Percentiles rank a stretch among this genome's conserved stretches.
phyloP scores from a whole-genome alignment of 345 rosid species.

The Zanthoxylum bungeanum region DNA sequence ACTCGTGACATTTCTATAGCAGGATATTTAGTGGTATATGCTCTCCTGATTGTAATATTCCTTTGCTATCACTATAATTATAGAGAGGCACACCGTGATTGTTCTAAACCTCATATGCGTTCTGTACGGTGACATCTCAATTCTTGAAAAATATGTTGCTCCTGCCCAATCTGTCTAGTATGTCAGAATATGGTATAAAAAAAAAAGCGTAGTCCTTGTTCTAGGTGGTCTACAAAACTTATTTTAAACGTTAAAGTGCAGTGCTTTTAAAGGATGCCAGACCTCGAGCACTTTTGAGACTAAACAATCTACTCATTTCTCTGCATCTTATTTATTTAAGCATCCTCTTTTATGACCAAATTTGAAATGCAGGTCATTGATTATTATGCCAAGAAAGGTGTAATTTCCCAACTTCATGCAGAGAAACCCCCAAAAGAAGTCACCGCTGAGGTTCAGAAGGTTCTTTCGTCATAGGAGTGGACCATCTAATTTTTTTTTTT shows the following conservation, averaged over 20 bases:
- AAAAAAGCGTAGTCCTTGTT: background rate
- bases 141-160: background rate
- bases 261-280: background rate
- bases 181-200: background rate
- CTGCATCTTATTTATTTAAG: background rate
- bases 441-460: conserved; percentile 76
- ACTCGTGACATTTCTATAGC: no score
- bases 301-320: background rate
- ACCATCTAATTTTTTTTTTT: background rate
- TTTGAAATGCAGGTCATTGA: conserved; percentile 55
- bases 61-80: background rate
- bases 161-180: background rate
- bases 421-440: conserved; percentile 78
- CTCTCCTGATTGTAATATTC: background rate
- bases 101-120: background rate
- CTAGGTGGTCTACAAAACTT: background rate
- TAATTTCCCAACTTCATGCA: conserved; percentile 63
- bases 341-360: background rate
- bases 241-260: background rate
- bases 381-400: conserved; percentile 62
- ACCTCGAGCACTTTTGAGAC: background rate
- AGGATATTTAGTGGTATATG: background rate
- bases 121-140: background rate
- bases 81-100: background rate
- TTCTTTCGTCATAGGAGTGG: conserved; percentile 36